Evolutionary conservation across 2,329 filamentous ascomycete genomes (phyloP), one percentile per base, ranked within the genome.

Genomic region (Diaporthe destruens): DNA sequence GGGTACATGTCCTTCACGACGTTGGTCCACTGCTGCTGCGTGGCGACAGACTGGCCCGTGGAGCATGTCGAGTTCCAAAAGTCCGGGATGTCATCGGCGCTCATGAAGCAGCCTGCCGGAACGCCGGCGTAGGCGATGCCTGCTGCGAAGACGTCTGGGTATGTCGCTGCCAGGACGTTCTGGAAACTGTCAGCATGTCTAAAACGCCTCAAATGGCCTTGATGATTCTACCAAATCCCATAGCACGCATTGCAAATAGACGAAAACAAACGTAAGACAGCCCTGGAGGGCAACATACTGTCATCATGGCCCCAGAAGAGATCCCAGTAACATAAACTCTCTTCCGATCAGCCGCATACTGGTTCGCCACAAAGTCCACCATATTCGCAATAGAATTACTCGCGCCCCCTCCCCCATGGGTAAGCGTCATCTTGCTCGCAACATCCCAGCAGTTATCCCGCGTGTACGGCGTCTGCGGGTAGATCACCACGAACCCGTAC

Each of bases 391-490:
- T 88, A 0, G 84, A 83, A 54, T 86, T 85, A 63, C 84, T 87
- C 78, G 91, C 87, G 3, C 87, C 87, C 29, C 89, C 88, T 9
- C 87, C 88, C 71, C 87, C 83, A 76, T 89, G 89, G 3, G 84
- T 87, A 2, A 91, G 82, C 0, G 88, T 84, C 39, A 77, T 77
- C 36, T 80, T 81, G 25, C 85, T 87, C 18, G 85, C 85, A 2
- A 90, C 88, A 74, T 91, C 89, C 87, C 88, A 91, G 81, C 89
- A 91, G 32, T 80, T 81, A n/a, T 79, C 79, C 75, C 87, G 85
- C 25, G 59, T 63, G 6, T 63, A 63, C 0, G 87, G 86, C 2
- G 85, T 85, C 75, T 85, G 82, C 1, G 88, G 88, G 79, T 88
- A 91, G 77, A 91, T 87, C 74, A 88, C 84, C 42, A 85, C 81